A percentile compares a stretch with the other conserved stretches of the same genome.
These are phyloP conservation scores for Aleurites moluccanus DNA, from an alignment of 441 rosid genomes.

Conservation along the genomic window DNA sequence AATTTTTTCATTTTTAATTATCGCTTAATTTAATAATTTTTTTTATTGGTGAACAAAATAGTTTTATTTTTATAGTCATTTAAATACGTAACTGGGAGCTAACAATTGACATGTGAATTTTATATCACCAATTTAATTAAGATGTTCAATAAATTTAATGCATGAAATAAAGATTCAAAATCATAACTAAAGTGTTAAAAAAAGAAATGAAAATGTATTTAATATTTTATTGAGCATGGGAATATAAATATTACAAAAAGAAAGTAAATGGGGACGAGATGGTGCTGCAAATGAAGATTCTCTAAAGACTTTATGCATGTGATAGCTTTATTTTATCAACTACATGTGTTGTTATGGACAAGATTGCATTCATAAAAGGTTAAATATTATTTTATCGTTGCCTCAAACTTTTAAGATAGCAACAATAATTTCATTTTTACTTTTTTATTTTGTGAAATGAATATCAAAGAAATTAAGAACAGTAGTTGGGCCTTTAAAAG, in stretches of 20 bases:
- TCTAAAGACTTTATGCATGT: slow-evolving; percentile 24
- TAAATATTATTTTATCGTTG: background rate
- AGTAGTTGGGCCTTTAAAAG: background rate
- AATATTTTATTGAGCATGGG: background rate
- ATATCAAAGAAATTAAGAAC: slow-evolving; percentile 4
- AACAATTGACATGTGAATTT: no score
- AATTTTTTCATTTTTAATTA: no score
- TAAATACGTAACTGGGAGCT: no score
- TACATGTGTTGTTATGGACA: slow-evolving; percentile 10
- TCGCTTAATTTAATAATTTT: no score
- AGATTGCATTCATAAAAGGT: slow-evolving; percentile 18
- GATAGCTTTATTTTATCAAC: slow-evolving; percentile 28
- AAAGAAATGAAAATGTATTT: no score
- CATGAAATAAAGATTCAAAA: no score
- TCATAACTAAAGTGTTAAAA: no score
- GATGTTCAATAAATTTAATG: no score
- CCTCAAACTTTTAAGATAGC: background rate
- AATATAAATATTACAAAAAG: background rate
- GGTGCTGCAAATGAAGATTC: slow-evolving; percentile 15
- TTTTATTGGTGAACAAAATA: no score
- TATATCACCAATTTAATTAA: no score
- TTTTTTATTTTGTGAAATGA: background rate
- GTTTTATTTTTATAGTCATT: no score
- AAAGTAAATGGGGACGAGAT: background rate
- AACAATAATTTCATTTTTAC: background rate